phyloP scores from a whole-genome alignment of 306 rosid genomes.

The Quercus cerris region DNA sequence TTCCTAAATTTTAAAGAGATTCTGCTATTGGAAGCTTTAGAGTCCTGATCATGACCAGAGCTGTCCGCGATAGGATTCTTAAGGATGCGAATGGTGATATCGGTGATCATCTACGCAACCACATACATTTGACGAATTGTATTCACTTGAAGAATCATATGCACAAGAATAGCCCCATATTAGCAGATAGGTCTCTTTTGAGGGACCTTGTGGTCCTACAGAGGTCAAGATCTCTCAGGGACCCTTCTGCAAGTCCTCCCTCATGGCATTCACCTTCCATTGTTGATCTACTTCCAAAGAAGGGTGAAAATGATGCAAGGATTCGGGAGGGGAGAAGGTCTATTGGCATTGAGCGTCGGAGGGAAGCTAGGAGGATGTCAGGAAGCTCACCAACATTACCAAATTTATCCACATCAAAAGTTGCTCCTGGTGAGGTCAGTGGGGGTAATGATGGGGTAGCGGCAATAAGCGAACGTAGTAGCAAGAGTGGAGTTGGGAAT shows the following conservation, averaged over 20 bases:
- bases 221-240: slow-evolving; percentile 86
- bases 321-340: slow-evolving; percentile 79
- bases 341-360: slow-evolving; percentile 58
- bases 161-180: slow-evolving; percentile 94
- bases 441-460: slow-evolving; percentile 42
- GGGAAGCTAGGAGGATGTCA: slow-evolving; percentile 60
- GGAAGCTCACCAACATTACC: slow-evolving; percentile 70
- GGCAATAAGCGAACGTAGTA: slow-evolving; percentile 51
- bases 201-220: slow-evolving; percentile 92
- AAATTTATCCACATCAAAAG: slow-evolving; percentile 60
- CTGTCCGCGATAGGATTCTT: slow-evolving; percentile 81
- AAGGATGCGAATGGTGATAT: slow-evolving; percentile 98
- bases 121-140: slow-evolving; percentile 94
- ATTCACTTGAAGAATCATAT: slow-evolving; percentile 99
- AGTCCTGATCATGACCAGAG: slow-evolving; percentile 90
- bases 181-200: slow-evolving; percentile 85
- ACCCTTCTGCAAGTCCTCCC: slow-evolving; percentile 97
- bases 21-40: slow-evolving; percentile 35
- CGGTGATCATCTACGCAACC: slow-evolving; percentile 93
- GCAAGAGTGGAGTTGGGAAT: slow-evolving; percentile 60
- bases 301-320: slow-evolving; percentile 53
- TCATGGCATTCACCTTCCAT: slow-evolving; percentile 91
- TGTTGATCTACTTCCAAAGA: slow-evolving; percentile 65
- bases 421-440: slow-evolving; percentile 61
- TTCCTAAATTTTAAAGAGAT: slow-evolving; percentile 47